Evolutionary conservation across 2,329 filamentous ascomycete genomes (phyloP).

Genomic region (Aspergillus latus): DNA sequence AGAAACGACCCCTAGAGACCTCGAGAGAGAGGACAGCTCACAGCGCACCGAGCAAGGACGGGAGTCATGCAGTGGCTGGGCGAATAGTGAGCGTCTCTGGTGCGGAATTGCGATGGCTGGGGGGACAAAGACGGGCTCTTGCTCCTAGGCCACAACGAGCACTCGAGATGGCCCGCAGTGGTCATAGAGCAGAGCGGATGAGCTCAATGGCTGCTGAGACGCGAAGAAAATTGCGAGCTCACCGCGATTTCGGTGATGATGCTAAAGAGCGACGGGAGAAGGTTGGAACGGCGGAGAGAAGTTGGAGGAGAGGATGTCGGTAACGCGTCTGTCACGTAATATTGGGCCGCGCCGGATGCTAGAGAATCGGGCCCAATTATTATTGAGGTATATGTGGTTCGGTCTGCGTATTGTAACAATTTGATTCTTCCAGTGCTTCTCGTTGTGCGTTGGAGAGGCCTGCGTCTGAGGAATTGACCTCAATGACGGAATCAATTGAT

Average conservation of each 20-base stretch:
- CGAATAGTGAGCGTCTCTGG: slow-evolving; percentile 21
- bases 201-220: slow-evolving; percentile 20
- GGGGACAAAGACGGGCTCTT: slow-evolving; percentile 19
- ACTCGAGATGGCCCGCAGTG: slow-evolving; percentile 18
- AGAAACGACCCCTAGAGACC: slow-evolving; percentile 13
- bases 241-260: slow-evolving; percentile 12
- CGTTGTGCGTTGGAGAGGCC: neutral
- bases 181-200: slow-evolving; percentile 22
- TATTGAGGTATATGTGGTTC: slow-evolving; percentile 1
- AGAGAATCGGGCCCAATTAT: neutral
- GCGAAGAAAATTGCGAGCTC: slow-evolving; percentile 2
- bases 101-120: slow-evolving; percentile 45
- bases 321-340: slow-evolving; percentile 9
- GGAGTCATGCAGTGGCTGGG: slow-evolving; percentile 33
- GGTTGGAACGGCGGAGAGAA: neutral
- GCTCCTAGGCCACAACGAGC: slow-evolving; percentile 26
- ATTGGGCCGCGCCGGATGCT: slow-evolving; percentile 4
- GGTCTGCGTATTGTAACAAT: slow-evolving; percentile 1
- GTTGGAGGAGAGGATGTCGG: slow-evolving; percentile 3
- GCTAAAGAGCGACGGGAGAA: slow-evolving; percentile 8
- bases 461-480: neutral
- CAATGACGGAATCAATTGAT: neutral
- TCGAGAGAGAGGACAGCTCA: slow-evolving; percentile 14
- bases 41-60: slow-evolving; percentile 14
- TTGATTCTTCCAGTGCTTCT: neutral